Conservation (phyloP, 768 basidiomycete genomes). For the Rubroboletus pulcherrimus region DNA sequence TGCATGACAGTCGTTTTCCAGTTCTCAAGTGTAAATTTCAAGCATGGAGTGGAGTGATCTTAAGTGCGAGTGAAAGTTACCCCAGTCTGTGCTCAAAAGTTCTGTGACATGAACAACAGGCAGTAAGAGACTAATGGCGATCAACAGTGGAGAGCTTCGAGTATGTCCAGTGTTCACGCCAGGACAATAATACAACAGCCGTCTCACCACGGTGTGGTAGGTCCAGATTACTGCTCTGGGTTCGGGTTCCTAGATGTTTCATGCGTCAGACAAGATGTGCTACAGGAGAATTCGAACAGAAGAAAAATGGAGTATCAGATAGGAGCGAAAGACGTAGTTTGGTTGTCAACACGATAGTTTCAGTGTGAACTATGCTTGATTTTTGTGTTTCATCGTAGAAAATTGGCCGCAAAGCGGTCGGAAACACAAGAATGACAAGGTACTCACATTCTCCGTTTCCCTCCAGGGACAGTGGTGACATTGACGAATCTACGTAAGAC, state of each 20-base stretch:
- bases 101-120: background rate
- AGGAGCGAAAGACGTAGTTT: constrained; percentile 99
- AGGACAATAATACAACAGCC: background rate
- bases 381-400: constrained; percentile 30
- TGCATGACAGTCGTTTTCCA: background rate
- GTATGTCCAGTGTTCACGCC: background rate
- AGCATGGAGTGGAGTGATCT: background rate
- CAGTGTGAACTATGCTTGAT: constrained; percentile 97
- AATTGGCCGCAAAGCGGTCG: constrained; percentile 9
- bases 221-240: background rate
- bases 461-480: constrained; percentile 81
- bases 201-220: background rate
- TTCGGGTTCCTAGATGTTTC: constrained; percentile 17
- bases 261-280: constrained; percentile 3
- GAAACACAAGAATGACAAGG: constrained; percentile 39
- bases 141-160: background rate
- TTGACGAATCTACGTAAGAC: constrained; percentile 70
- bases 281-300: background rate
- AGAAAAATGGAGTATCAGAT: constrained; percentile 64
- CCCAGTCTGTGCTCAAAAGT: background rate
- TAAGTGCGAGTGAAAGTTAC: background rate
- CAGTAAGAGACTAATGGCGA: no score
- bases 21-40: background rate
- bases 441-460: constrained; percentile 94
- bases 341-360: constrained; percentile 79